Base-by-base conservation (phyloP, 768 basidiomycete genomes). In the Termitomyces sp. region DNA sequence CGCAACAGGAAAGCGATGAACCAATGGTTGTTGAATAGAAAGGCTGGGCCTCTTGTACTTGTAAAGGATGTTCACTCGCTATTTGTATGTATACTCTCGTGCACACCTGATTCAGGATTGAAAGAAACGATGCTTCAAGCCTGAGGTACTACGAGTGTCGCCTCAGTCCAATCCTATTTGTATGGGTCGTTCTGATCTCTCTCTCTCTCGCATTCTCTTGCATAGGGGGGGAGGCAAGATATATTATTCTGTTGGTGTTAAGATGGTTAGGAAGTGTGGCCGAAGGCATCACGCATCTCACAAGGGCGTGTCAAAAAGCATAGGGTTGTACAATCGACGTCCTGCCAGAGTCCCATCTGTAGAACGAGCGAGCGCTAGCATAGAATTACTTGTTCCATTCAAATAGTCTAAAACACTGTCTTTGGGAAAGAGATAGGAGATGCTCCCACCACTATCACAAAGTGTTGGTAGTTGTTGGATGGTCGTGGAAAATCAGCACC, bases 1-100 rank as follows among this genome's bases (percentile, higher is more conserved):
- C 67, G 20, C 68, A 69, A 57, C 58, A 67, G 56, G 73, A 70
- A 33, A 72, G 69, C 56, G 76, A 74, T 36, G 75, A 77, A 35
- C 72, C 65, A 10, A 83, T 82, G 80, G 71, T 67, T n/a, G 70
- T 75, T 41, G 76, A 76, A 32, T 63, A 60, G 40, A 49, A 28
- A 13, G 47, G 8, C 26, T 50, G 44, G 38, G 38, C 38, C 26
- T 26, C 6, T 38, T 40, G 51, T 40, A 26, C 5, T 40, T 26
- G 20, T 49, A 49, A 49, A 49, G 30, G n/a, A 49, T 14, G 32
- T 52, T 40, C 14, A n/a, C 51, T 52, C 20, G 4, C 30, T 40
- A 16, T 13, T 14, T 22, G 32, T 35, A 48, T 48, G n/a, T 48
- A 32, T 49, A 20, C 48, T 32, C n/a, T n/a, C n/a, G n/a, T n/a